Base-by-base conservation (phyloP, 306 rosid species). In the Citrullus colocynthis region DNA sequence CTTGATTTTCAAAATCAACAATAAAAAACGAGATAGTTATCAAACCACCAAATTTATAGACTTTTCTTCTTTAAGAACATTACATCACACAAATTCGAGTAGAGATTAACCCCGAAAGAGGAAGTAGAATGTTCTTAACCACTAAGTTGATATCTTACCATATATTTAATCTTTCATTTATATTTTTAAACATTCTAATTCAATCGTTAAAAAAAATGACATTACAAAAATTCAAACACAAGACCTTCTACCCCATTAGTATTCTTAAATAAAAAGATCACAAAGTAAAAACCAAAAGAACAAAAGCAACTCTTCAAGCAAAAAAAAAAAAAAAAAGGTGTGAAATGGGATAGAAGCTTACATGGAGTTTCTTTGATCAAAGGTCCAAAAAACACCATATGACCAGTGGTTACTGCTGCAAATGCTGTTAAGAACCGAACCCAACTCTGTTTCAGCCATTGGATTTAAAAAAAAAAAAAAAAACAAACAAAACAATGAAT, bases 351-450 rank as follows among this genome's bases (percentile, higher is more conserved):
- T 3, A 54, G 37, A 55, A 37, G 15, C 91, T 90, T 86, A 90
- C 98, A 84, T 78, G 67, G 96, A 82, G 90, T 88, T 87, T 54
- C 58, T 39, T 11, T 84, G 88, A 85, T 86, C 87, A 75, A 87
- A 86, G 74, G 92, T 80, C 98, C 97, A 93, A 77, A 93, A 85
- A 83, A 91, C 80, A n/a, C 87, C 93, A 71, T 93, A 93, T 78
- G 93, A 88, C 96, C 93, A 93, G 16, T 83, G 90, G 79, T 86
- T 75, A 51, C 69, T 44, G 82, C 73, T 83, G 84, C 96, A 90
- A 21, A 93, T 92, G 79, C 79, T 75, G 78, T 80, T 83, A 21
- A 93, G 96, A 77, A 52, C 65, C 11, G 85, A 89, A 83, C 81
- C 72, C 59, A 71, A 41, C 72, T 82, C 86, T 42, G 74, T 76